A percentile compares a stretch with the other conserved stretches of the same genome.
phyloP scores from a whole-genome alignment of 345 rosid species.

The Carallia brachiata region DNA sequence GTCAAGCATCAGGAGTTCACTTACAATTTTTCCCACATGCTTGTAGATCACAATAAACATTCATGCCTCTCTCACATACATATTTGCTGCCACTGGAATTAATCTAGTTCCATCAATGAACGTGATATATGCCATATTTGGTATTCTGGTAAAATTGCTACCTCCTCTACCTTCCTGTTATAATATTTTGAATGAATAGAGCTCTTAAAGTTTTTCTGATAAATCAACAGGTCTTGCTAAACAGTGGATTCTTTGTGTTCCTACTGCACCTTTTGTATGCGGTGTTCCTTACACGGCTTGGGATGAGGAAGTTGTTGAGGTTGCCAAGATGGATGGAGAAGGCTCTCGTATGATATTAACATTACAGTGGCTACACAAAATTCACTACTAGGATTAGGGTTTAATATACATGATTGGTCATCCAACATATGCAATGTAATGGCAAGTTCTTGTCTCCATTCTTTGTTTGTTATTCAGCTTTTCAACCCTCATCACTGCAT shows the following conservation, averaged over 20 bases:
- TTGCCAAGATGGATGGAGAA: constrained; percentile 82
- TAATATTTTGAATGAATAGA: not conserved
- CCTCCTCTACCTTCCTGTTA: not conserved
- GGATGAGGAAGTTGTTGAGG: constrained; percentile 66
- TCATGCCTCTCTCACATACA: constrained; percentile 69
- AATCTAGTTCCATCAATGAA: constrained; percentile 81
- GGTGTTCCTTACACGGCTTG: constrained; percentile 70
- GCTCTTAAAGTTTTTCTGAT: constrained; percentile 5
- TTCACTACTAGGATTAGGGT: not conserved
- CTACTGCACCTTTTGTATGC: constrained; percentile 77
- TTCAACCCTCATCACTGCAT: too few species aligned
- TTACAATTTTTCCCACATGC: constrained; percentile 17
- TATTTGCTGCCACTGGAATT: constrained; percentile 70
- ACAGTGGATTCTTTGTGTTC: constrained; percentile 77
- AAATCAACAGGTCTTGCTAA: constrained; percentile 66
- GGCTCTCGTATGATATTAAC: constrained; percentile 22
- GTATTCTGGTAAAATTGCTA: constrained; percentile 58
- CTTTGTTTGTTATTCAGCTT: too few species aligned
- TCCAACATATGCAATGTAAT: not conserved
- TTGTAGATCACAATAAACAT: constrained; percentile 86
- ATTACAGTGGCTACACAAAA: not conserved
- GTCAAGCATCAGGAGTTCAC: not conserved
- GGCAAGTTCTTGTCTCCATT: too few species aligned
- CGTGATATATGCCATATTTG: constrained; percentile 66
- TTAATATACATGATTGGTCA: not conserved